phyloP scores from a whole-genome alignment of 2,329 filamentous ascomycete genomes.

The Dichotomopilus funicola region DNA sequence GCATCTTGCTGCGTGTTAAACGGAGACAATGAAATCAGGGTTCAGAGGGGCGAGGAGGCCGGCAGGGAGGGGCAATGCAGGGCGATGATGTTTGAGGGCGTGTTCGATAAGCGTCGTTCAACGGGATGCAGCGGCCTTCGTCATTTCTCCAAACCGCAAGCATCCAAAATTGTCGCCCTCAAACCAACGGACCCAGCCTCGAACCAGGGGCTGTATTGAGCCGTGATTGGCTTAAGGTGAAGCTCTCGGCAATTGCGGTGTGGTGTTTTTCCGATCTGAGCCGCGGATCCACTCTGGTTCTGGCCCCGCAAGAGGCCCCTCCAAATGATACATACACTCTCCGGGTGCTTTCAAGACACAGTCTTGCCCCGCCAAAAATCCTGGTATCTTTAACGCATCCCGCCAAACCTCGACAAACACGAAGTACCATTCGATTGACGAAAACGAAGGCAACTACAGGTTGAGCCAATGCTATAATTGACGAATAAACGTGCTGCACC shows the following conservation, averaged over 20 bases:
- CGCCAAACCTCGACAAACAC: neutral
- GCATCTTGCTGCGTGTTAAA: constrained; percentile 55
- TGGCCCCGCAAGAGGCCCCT: neutral
- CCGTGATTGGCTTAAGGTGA: constrained; percentile 8
- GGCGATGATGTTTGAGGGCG: constrained; percentile 9
- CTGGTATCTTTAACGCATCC: neutral
- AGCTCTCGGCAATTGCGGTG: constrained; percentile 9
- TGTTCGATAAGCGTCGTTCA: constrained; percentile 1
- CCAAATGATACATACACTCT: too few relatives aligned
- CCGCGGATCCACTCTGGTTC: neutral
- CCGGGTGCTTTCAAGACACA: too few relatives aligned
- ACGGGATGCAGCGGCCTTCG: constrained; percentile 9
- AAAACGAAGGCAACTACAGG: neutral
- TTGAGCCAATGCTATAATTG: neutral
- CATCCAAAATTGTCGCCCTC: constrained; percentile 16
- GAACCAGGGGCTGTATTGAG: constrained; percentile 3
- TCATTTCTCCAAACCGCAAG: constrained; percentile 18
- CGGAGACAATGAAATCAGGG: constrained; percentile 10
- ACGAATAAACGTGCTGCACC: neutral
- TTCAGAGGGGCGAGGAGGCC: neutral
- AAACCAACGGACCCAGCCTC: constrained; percentile 8
- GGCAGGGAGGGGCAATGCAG: constrained; percentile 7
- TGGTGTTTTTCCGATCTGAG: constrained; percentile 13
- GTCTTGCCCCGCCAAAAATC: constrained; percentile 7
- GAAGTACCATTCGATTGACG: neutral